phyloP scores from a whole-genome alignment of 768 basidiomycete species.

The Collybia nuda region DNA sequence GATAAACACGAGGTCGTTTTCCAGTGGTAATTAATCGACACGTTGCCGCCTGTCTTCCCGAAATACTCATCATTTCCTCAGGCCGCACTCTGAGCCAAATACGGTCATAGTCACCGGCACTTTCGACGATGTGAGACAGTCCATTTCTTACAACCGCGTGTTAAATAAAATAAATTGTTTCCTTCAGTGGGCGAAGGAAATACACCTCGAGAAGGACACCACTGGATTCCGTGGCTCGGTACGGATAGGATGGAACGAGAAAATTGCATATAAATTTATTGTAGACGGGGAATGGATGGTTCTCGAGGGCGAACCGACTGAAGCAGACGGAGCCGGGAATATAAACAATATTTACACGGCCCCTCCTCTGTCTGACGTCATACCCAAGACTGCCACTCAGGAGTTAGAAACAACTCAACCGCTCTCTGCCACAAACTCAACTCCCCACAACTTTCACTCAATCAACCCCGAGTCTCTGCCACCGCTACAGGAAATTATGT shows the following conservation, averaged over 20 bases:
- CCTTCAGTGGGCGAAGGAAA: conserved; percentile 60
- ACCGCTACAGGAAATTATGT: no score
- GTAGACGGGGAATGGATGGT: conserved; percentile 72
- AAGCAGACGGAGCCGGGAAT: conserved; percentile 62
- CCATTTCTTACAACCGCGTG: conserved; percentile 5
- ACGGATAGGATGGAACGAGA: conserved; percentile 60
- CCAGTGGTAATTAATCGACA: conserved; percentile 39
- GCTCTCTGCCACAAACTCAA: no score
- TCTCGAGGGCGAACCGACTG: conserved; percentile 54
- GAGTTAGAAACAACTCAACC: not conserved
- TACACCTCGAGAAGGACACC: conserved; percentile 50
- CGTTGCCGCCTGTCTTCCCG: not conserved
- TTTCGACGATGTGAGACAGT: conserved; percentile 66
- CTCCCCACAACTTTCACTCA: no score
- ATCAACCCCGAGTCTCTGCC: no score
- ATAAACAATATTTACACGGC: conserved; percentile 66
- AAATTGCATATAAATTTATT: conserved; percentile 75
- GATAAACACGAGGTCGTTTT: conserved; percentile 46
- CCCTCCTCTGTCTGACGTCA: conserved; percentile 33
- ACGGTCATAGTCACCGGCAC: conserved; percentile 73
- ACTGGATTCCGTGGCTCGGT: conserved; percentile 56
- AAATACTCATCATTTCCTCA: conserved; percentile 23
- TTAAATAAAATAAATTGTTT: conserved; percentile 12
- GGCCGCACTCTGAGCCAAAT: conserved; percentile 57
- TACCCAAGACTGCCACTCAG: conserved; percentile 3